Evolutionary conservation across 192 early-diverging fungal species (phyloP).

Genomic region (Helicostylum pulchrum): DNA sequence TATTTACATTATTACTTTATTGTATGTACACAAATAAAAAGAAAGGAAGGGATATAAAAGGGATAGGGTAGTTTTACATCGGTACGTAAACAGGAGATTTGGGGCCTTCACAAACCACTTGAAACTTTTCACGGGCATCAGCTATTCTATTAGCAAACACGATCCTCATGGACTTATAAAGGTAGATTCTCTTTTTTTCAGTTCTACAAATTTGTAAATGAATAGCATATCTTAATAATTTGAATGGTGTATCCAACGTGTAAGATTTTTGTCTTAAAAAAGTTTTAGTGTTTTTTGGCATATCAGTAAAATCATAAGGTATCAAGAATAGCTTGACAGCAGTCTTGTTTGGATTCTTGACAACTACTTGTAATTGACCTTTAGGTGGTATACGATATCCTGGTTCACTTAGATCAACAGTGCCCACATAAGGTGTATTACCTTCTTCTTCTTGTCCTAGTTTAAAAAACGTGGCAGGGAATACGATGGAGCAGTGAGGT

Average conservation of each 20-base stretch:
- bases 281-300: slow-evolving; percentile 71
- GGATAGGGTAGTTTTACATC: background rate
- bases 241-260: slow-evolving; percentile 17
- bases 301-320: slow-evolving; percentile 74
- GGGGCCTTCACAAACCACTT: slow-evolving; percentile 61
- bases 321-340: slow-evolving; percentile 77
- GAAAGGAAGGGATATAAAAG: no score
- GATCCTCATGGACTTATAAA: slow-evolving; percentile 64
- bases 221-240: slow-evolving; percentile 66
- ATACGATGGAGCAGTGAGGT: slow-evolving; percentile 58
- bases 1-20: no score
- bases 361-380: slow-evolving; percentile 78
- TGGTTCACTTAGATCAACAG: slow-evolving; percentile 49
- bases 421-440: slow-evolving; percentile 75
- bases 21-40: no score
- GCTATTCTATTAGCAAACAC: slow-evolving; percentile 68
- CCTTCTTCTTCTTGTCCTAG: slow-evolving; percentile 49
- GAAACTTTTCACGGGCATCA: slow-evolving; percentile 63
- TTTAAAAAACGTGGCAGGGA: slow-evolving; percentile 77
- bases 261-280: slow-evolving; percentile 81
- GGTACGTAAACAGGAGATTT: slow-evolving; percentile 46
- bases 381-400: slow-evolving; percentile 68
- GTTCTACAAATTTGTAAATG: slow-evolving; percentile 70
- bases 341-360: slow-evolving; percentile 75
- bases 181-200: slow-evolving; percentile 53